A percentile compares a stretch with the other conserved stretches of the same genome.
These are phyloP conservation scores for Bifiguratus adelaidae DNA, from an alignment of 192 early-diverging fungal species.

Conservation along the genomic window DNA sequence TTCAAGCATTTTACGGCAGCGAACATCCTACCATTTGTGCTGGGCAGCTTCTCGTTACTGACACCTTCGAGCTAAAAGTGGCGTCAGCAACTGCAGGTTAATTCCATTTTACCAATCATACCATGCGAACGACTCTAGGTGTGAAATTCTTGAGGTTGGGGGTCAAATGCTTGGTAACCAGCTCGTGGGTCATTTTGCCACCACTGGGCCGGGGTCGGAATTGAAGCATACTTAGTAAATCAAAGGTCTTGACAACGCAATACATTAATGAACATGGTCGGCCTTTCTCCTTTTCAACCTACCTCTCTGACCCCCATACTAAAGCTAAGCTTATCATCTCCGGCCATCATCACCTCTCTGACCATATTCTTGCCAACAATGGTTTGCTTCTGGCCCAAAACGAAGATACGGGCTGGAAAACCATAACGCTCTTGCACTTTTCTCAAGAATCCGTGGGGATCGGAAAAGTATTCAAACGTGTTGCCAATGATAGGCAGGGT, in stretches of 20 bases:
- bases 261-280: neutral
- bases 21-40: neutral
- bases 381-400: neutral
- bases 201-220: neutral
- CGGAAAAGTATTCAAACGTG: neutral
- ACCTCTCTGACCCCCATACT: neutral
- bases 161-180: constrained; percentile 14
- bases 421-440: constrained; percentile 5
- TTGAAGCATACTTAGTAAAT: neutral
- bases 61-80: neutral
- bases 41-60: neutral
- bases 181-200: constrained; percentile 3
- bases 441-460: constrained; percentile 5
- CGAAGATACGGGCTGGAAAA: constrained; percentile 2
- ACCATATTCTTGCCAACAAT: neutral
- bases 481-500: constrained; percentile 9
- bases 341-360: neutral
- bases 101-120: neutral
- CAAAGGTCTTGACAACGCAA: neutral
- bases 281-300: neutral
- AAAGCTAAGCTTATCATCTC: neutral
- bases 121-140: constrained; percentile 8
- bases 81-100: neutral
- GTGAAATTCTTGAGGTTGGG: constrained; percentile 14
- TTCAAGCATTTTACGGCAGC: neutral